Percentiles rank a stretch among this genome's conserved stretches.
These are phyloP conservation scores for Paramecium sexaurelia DNA, from an alignment of 73 alveolate genomes.

Conservation along the genomic window DNA sequence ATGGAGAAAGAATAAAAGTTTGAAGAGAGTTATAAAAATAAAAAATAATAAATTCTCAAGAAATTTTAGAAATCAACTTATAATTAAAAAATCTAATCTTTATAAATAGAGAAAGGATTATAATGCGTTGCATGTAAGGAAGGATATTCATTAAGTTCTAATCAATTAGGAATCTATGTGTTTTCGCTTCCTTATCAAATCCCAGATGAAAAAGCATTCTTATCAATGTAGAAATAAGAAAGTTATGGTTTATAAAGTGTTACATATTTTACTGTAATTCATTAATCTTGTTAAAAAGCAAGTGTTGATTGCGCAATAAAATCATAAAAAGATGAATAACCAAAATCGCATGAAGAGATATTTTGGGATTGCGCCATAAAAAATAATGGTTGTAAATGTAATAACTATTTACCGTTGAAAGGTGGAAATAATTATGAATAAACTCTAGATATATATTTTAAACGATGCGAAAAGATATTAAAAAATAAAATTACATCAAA, in stretches of 20 bases:
- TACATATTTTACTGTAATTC: conserved; percentile 36
- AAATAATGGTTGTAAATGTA: conserved; percentile 12
- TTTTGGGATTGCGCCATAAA: conserved; percentile 41
- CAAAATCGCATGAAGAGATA: conserved; percentile 29
- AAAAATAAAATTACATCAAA: background rate
- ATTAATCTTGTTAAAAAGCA: background rate
- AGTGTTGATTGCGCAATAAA: conserved; percentile 38
- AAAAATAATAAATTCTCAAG: background rate
- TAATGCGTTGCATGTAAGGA: conserved; percentile 35
- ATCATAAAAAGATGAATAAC: conserved; percentile 6
- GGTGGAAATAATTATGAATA: background rate
- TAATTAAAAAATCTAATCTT: background rate
- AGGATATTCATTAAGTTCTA: conserved; percentile 37
- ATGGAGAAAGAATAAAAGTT: background rate
- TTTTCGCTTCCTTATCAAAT: conserved; percentile 6
- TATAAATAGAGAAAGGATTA: conserved; percentile 26
- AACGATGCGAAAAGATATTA: background rate
- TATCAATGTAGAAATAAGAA: background rate
- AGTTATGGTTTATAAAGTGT: conserved; percentile 18
- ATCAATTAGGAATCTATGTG: conserved; percentile 19
- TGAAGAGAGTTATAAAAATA: background rate
- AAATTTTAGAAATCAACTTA: background rate
- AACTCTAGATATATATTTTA: background rate
- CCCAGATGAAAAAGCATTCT: conserved; percentile 38
- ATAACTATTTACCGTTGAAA: conserved; percentile 24